Evolutionary conservation across 1,284 basidiomycete species (phyloP), one percentile per base, ranked within the genome.

Genomic region (Vanrija pseudolonga): DNA sequence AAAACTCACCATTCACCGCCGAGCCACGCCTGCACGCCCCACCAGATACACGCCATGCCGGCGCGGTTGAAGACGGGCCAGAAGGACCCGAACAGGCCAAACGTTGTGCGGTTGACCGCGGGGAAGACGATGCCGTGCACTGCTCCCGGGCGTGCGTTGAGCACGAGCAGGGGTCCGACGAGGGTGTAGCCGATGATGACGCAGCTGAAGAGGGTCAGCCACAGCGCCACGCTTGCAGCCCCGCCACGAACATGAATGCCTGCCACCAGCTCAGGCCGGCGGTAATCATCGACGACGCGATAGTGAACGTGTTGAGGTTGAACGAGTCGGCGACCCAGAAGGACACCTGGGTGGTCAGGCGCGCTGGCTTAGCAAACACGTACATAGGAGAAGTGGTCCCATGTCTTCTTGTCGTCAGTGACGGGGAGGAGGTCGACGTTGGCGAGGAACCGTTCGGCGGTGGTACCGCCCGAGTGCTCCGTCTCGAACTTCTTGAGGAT

Each of bases 261-360:
- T 89, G 86, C 87, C 87, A 90, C 87, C 87, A 90, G 0, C 83
- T 85, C 22, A 90, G 79, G 3, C 87, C 87, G 11, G 84, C 76
- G 53, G 84, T 82, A 42, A 87, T 83, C 86, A 89, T 88, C 6
- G 85, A 85, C 0, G 61, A 64, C 3, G 66, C 63, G 40, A 81
- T 86, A 64, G 77, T 66, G 57, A 77, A 88, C 79, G 85, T 87
- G 75, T 86, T 88, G 66, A 90, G 80, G 69, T 89, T 89, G 79
- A 89, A 89, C 61, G 82, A 84, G 26, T 53, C 51, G 20, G 51
- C 51, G 11, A 53, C 47, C 51, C 51, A 53, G 45, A 53, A 53
- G 32, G 45, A 53, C 11, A 42, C 50, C 50, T 51, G 24, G 7
- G 26, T 12, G 19, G 47, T 41, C 20, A 39, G 41, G 15, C 7